Evolutionary conservation across 306 rosid species (phyloP).

Genomic region (Lithocarpus polystachyus): DNA sequence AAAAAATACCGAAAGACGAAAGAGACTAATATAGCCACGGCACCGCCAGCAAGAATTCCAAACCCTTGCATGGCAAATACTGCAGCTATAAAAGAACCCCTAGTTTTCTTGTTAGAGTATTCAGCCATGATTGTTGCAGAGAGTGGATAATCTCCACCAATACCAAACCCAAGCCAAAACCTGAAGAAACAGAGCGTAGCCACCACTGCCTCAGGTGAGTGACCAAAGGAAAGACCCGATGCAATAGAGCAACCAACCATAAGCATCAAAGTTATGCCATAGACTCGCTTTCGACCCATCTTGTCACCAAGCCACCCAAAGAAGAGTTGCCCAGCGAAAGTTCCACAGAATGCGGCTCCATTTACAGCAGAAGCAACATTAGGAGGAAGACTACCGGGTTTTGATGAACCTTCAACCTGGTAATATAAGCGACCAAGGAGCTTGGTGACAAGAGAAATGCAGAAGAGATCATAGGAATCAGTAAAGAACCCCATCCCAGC

Average conservation of each 20-base stretch:
- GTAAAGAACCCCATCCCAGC: slow-evolving; percentile 53
- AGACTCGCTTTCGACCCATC: slow-evolving; percentile 44
- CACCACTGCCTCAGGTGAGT: slow-evolving; percentile 22
- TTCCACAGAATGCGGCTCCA: slow-evolving; percentile 45
- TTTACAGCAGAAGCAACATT: slow-evolving; percentile 38
- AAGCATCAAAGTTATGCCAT: slow-evolving; percentile 42
- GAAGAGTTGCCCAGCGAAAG: slow-evolving; percentile 35
- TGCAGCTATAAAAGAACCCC: slow-evolving; percentile 61
- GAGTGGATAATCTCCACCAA: slow-evolving; percentile 62
- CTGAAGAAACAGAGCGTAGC: slow-evolving; percentile 46
- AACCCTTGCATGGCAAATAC: slow-evolving; percentile 81
- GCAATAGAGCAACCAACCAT: slow-evolving; percentile 38
- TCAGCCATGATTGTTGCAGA: slow-evolving; percentile 79
- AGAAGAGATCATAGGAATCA: slow-evolving; percentile 46
- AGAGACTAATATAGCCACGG: slow-evolving; percentile 48
- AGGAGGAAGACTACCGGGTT: slow-evolving; percentile 45
- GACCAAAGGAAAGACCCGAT: slow-evolving; percentile 47
- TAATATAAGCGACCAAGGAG: slow-evolving; percentile 48
- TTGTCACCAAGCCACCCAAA: slow-evolving; percentile 52
- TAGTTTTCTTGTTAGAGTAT: slow-evolving; percentile 48
- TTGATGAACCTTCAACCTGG: slow-evolving; percentile 14
- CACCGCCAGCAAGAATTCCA: slow-evolving; percentile 58
- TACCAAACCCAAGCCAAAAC: slow-evolving; percentile 51
- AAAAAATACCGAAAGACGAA: slow-evolving; percentile 11
- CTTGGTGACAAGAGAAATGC: slow-evolving; percentile 50